Evolutionary conservation across 2,329 filamentous ascomycete genomes (phyloP), one percentile per base, ranked within the genome.

Genomic region (Zymoseptoria pseudotritici): DNA sequence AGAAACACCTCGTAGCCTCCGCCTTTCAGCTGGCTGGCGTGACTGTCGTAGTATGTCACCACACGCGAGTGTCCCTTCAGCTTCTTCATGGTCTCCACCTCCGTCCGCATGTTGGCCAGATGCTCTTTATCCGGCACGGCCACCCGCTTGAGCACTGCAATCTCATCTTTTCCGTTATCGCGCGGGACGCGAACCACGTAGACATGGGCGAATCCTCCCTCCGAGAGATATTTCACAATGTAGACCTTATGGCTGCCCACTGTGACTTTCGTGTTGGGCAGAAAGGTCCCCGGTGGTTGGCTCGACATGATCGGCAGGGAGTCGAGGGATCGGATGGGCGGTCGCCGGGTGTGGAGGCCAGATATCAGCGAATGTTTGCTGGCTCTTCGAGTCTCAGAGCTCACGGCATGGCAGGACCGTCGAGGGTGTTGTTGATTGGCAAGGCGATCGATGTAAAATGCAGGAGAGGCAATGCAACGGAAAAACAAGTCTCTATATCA

Each of bases 51-150:
- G 77, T 99, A 99, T 61, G 89, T 97, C 70, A 99, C 94, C 72
- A 99, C 97, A 69, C 94, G 88, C 64, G 87, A 86, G 82, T 97
- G 94, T 59, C 94, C 94, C 80, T 96, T 96, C 69, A 99, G 83
- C 77, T 94, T 92, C 86, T 99, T 99, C 94, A 99, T 99, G 13
- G 94, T 99, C 79, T 99, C 94, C 68, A 99, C 94, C 81, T 99
- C 94, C 67, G 87, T 97, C 75, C 94, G 87, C 94, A 99, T 97
- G 75, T 90, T 92, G 64, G 90, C 89, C 77, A 99, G 81, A 60
- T 93, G 86, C 65, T 96, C 90, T 81, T 96, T 97, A 77, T 99
- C 94, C 31, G 94, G 91, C 56, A 97, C 94, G 42, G 94, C 94
- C 60, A 99, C 94, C 72, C 94, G 83, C 82, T 99, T 97, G 71